Percentiles rank a stretch among this genome's conserved stretches.
phyloP scores from a whole-genome alignment of 192 early-diverging fungal genomes.

The Coemansia sp. region DNA sequence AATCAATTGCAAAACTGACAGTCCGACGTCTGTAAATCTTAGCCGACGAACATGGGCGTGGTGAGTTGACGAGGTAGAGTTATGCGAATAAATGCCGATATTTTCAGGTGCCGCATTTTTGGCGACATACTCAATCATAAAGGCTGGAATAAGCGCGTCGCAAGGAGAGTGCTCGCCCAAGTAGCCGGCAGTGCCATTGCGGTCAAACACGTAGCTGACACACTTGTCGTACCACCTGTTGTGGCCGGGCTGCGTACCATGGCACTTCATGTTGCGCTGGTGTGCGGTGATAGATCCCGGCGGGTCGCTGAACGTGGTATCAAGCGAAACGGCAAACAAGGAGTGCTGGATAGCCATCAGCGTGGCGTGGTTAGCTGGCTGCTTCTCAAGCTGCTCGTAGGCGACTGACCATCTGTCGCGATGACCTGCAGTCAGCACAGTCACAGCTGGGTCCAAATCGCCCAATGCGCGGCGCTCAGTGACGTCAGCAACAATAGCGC shows the following conservation, averaged over 20 bases:
- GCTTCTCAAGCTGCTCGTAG: constrained; percentile 63
- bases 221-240: constrained; percentile 93
- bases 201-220: constrained; percentile 65
- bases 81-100: constrained; percentile 20
- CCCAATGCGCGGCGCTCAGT: constrained; percentile 10
- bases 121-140: constrained; percentile 57
- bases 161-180: constrained; percentile 82
- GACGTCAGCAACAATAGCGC: constrained; percentile 59
- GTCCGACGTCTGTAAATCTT: constrained; percentile 31
- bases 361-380: constrained; percentile 60
- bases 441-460: constrained; percentile 58
- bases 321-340: constrained; percentile 74
- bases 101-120: constrained; percentile 27
- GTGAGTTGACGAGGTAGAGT: constrained; percentile 48
- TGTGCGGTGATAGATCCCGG: constrained; percentile 28
- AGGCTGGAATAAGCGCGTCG: constrained; percentile 75
- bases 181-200: constrained; percentile 67
- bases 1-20: constrained; percentile 32
- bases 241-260: constrained; percentile 56
- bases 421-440: constrained; percentile 73
- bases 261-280: constrained; percentile 31
- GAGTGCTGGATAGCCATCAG: constrained; percentile 67
- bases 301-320: constrained; percentile 62
- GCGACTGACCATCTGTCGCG: constrained; percentile 80
- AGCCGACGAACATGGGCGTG: constrained; percentile 57